Base-by-base conservation (phyloP, 1,284 basidiomycete species). In the Trametes hirsuta region DNA sequence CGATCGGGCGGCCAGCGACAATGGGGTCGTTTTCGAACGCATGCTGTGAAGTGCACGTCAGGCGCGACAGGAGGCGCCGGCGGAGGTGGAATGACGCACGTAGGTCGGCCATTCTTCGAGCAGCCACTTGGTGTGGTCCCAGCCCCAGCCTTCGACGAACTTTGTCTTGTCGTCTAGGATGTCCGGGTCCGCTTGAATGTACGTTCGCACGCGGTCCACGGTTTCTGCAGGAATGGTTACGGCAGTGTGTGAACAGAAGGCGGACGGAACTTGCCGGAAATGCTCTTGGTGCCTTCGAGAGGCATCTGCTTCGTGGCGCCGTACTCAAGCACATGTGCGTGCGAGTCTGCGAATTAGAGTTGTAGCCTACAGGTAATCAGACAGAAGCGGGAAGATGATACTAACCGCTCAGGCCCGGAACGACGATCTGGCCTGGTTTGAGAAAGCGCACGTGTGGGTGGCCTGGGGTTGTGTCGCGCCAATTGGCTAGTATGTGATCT, bases 101-200 rank as follows among this genome's bases (percentile, higher is more conserved):
- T 88, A 86, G 40, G 84, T 88, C 12, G 95, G 95, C 80, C 90
- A 95, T 39, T 79, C 76, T 49, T 81, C 76, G 21, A 75, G 77
- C 1, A 84, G 76, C 90, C 89, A 91, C 51, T 81, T 76, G 11
- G 93, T 97, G 74, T 97, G 95, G 73, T 97, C 94, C 94, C 95
- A 97, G 3, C 94, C 95, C 73, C 91, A 87, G 1, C 94, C 94
- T 61, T 89, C 83, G 37, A 97, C 82, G 74, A 88, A 88, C 55
- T 82, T 84, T 12, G 84, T 81, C 30, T 77, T 80, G 66, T 89
- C 80, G 42, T 77, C 76, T 36, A 79, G 72, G 22, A 88, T 72
- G 49, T 86, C 82, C 0, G 81, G 80, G 64, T 86, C 80, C 18
- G 79, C 71, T 11, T 85, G 73, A 55, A 95, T 87, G 71, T 87